These are phyloP conservation scores for Teratosphaeria epicoccoides DNA, from an alignment of 2,329 filamentous ascomycete species.

Conservation along the genomic window DNA sequence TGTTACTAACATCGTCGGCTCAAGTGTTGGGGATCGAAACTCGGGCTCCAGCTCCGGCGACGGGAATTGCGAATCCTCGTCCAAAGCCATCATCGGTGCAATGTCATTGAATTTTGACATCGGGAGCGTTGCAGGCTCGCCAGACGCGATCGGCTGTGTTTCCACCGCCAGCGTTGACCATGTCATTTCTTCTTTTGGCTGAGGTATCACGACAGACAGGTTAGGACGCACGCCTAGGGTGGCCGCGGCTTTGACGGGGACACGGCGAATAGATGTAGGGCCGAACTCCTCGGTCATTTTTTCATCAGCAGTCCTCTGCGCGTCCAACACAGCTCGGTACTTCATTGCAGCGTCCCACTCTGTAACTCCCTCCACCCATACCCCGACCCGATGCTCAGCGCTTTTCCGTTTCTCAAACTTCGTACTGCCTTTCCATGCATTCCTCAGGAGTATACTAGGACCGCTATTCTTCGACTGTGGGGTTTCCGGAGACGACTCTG, in stretches of 20 bases:
- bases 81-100: constrained; percentile 7
- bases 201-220: constrained; percentile 16
- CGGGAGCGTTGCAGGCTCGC: constrained; percentile 9
- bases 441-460: constrained; percentile 2
- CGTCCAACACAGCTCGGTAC: constrained; percentile 4
- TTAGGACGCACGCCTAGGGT: not conserved
- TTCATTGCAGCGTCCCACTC: constrained; percentile 28
- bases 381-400: constrained; percentile 28
- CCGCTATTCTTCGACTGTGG: not conserved
- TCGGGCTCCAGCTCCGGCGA: not conserved
- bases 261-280: constrained; percentile 10
- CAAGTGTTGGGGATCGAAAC: not conserved
- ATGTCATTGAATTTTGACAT: constrained; percentile 10
- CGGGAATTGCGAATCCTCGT: not conserved
- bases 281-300: constrained; percentile 9
- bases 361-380: constrained; percentile 35
- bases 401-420: constrained; percentile 18
- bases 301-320: constrained; percentile 7
- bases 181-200: constrained; percentile 3
- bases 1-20: not conserved
- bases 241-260: not conserved
- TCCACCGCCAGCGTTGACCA: constrained; percentile 6
- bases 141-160: constrained; percentile 5
- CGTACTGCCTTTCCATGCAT: constrained; percentile 5
- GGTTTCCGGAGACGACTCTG: constrained; percentile 11